Percentiles rank a stretch among this genome's conserved stretches.
These are phyloP conservation scores for Nakaseomyces sp. DNA, from an alignment of 1,139 yeast genomes.

Conservation along the genomic window DNA sequence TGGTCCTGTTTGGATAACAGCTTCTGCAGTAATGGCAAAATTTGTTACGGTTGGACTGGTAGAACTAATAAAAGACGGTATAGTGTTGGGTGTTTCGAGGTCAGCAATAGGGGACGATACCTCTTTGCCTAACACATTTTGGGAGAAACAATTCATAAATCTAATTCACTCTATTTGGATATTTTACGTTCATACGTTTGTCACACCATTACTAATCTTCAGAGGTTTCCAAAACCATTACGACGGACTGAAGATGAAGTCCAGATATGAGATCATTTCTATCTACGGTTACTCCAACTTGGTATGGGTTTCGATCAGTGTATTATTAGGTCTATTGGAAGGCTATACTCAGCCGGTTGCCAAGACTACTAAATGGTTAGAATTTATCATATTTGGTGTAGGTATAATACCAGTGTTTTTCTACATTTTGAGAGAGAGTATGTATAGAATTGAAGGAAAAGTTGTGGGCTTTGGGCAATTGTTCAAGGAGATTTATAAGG, in stretches of 20 bases:
- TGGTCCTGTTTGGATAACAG: constrained; percentile 28
- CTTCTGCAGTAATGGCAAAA: constrained; percentile 20
- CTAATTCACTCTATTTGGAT: constrained; percentile 23
- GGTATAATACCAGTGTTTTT: constrained; percentile 11
- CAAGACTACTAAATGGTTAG: constrained; percentile 1
- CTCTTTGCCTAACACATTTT: not conserved
- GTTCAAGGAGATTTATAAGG: constrained; percentile 1
- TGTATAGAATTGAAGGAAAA: constrained; percentile 6
- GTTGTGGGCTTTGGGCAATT: not conserved
- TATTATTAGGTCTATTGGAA: constrained; percentile 15
- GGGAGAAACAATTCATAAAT: constrained; percentile 12
- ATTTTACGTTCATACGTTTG: constrained; percentile 21
- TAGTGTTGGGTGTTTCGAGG: constrained; percentile 14
- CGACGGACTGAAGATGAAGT: constrained; percentile 6
- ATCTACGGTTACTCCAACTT: constrained; percentile 26
- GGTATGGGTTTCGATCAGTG: constrained; percentile 24
- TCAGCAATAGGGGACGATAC: not conserved
- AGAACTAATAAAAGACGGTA: constrained; percentile 14
- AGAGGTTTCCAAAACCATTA: constrained; percentile 11
- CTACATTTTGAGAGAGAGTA: constrained; percentile 11
- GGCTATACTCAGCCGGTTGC: constrained; percentile 8
- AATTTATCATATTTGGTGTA: constrained; percentile 5
- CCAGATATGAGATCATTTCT: constrained; percentile 16
- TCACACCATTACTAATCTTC: constrained; percentile 20
- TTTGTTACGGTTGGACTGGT: constrained; percentile 20